These are phyloP conservation scores for Xylaria sp. DNA, from an alignment of 2,329 filamentous ascomycete species.

Conservation along the genomic window DNA sequence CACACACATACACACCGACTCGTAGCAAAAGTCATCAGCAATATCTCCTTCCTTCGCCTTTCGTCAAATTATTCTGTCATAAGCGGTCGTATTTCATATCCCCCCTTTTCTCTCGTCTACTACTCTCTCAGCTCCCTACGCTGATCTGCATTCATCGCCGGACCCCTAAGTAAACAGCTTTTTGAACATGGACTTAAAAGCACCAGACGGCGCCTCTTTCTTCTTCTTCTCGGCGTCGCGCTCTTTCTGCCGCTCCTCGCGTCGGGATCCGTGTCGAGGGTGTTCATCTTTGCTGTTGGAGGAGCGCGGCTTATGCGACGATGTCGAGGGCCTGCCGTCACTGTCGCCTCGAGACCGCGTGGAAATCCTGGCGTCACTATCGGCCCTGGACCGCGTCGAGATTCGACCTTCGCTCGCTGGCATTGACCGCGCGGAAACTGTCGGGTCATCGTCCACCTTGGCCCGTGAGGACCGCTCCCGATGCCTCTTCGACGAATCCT, in stretches of 20 bases:
- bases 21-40: neutral
- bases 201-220: conserved; percentile 48
- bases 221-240: conserved; percentile 33
- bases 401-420: conserved; percentile 27
- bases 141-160: neutral
- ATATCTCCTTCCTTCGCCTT: neutral
- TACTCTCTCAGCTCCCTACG: neutral
- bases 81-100: neutral
- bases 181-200: conserved; percentile 52
- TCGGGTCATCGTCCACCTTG: conserved; percentile 18
- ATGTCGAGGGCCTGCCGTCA: conserved; percentile 22
- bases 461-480: conserved; percentile 29
- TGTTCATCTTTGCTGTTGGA: conserved; percentile 46
- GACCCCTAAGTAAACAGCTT: conserved; percentile 50
- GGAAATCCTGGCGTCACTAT: conserved; percentile 19
- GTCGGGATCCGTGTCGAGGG: conserved; percentile 44
- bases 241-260: conserved; percentile 29
- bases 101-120: neutral
- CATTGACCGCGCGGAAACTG: conserved; percentile 26
- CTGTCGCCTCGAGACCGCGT: conserved; percentile 15
- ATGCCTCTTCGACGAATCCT: conserved; percentile 38
- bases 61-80: conserved; percentile 22
- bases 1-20: neutral
- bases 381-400: conserved; percentile 16
- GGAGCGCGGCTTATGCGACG: conserved; percentile 21